These are phyloP conservation scores for Olyra latifolia DNA, from an alignment of 176 grass and related monocot species.

Conservation along the genomic window DNA sequence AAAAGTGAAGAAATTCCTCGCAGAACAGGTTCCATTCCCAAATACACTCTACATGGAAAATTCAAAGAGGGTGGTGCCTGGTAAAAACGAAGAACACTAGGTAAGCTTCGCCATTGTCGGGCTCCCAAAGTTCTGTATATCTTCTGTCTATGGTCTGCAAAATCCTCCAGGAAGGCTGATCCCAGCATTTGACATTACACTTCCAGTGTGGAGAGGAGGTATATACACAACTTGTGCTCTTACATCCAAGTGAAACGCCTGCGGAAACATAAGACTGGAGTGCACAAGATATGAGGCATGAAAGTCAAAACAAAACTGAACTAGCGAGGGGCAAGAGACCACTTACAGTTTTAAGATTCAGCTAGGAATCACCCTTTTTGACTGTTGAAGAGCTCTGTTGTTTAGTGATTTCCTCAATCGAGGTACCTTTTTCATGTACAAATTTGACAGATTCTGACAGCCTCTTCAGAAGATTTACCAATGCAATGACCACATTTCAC, in stretches of 20 bases:
- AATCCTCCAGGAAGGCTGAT: slow-evolving; percentile 32
- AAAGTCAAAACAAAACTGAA: neutral
- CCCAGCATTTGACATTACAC: slow-evolving; percentile 23
- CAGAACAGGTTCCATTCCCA: neutral
- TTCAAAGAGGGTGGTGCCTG: neutral
- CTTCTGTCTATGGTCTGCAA: slow-evolving; percentile 19
- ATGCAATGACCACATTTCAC: slow-evolving; percentile 89
- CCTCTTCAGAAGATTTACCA: slow-evolving; percentile 90
- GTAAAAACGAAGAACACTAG: neutral
- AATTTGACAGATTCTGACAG: slow-evolving; percentile 93
- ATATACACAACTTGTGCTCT: slow-evolving; percentile 7
- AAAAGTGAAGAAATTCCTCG: neutral
- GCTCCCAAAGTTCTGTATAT: slow-evolving; percentile 13
- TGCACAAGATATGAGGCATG: neutral
- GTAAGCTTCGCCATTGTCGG: slow-evolving; percentile 13
- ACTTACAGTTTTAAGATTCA: slow-evolving; percentile 26
- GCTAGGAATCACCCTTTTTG: slow-evolving; percentile 39
- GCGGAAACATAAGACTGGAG: neutral
- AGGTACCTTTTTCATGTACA: slow-evolving; percentile 72
- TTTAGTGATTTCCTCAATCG: slow-evolving; percentile 61
- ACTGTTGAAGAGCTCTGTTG: slow-evolving; percentile 39
- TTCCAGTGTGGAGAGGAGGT: slow-evolving; percentile 7
- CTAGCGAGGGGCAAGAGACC: neutral
- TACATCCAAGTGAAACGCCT: slow-evolving; percentile 29
- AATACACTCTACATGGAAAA: slow-evolving; percentile 21